Evolutionary conservation across 2,329 filamentous ascomycete species (phyloP), one percentile per base, ranked within the genome.

Genomic region (Chaetomium strumarium): DNA sequence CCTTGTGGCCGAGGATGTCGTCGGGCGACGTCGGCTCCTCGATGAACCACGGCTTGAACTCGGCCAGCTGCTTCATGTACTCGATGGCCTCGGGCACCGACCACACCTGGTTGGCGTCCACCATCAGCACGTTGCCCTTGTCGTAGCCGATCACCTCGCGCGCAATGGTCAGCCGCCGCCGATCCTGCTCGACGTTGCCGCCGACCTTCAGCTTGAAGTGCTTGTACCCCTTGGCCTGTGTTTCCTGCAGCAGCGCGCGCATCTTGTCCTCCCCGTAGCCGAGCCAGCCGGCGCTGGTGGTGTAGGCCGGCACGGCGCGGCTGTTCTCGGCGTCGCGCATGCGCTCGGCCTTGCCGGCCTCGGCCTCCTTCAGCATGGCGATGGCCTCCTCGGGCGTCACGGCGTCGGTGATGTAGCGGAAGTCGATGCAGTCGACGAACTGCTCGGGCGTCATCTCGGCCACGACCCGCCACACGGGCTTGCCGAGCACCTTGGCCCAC

Each of bases 191-290:
- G 14, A 95, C 64, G 60, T 79, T 81, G 11, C 79, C 80, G 37
- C 90, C 90, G 42, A 95, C 90, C 75, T 96, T 96, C 68, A 95
- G 74, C 78, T 95, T 96, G 74, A 95, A 95, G 73, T 95, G 84
- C 56, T 71, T 78, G 72, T 93, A 95, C 10, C 90, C 90, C 58
- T 86, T 81, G 43, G 72, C 74, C 44, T 93, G 78, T 16, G 88
- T 92, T 70, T 93, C 85, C 55, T 81, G 71, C 58, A 95, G 72
- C 55, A 95, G 70, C 0, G 67, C 72, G 73, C 83, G 84, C 86
- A 95, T 88, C 78, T 92, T 93, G 57, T 90, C 88, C 70, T 93
- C 86, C 31, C 82, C 83, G 66, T 95, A 96, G 30, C 90, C 90
- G n/a, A 96, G 72, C 91, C 90, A 96, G 10, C 90, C 90, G 0